Conservation (phyloP, 441 rosid species). For the Manihot esculenta region DNA sequence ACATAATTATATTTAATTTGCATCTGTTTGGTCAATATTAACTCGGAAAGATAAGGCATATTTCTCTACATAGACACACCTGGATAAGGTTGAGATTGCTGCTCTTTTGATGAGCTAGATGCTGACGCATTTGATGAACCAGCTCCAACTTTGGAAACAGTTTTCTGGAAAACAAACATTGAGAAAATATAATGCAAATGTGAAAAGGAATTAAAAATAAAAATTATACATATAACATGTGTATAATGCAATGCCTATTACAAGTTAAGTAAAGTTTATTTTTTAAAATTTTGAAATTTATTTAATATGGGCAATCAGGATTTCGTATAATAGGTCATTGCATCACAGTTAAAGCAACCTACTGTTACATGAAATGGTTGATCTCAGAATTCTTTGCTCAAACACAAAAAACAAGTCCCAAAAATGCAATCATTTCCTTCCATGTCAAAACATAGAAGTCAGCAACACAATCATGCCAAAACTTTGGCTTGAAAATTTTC, state of each 20-base stretch:
- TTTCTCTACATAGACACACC: slow-evolving; percentile 44
- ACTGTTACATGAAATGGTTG: not conserved
- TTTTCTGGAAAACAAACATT: slow-evolving; percentile 40
- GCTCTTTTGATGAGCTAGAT: slow-evolving; percentile 55
- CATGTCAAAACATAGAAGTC: slow-evolving; percentile 18
- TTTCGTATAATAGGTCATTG: not conserved
- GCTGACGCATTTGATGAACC: slow-evolving; percentile 49
- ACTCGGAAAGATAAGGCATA: not conserved
- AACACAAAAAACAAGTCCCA: slow-evolving; percentile 9
- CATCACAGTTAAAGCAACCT: slow-evolving; percentile 13
- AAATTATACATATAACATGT: not conserved
- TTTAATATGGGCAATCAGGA: not conserved
- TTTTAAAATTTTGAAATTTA: not conserved
- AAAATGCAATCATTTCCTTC: not conserved
- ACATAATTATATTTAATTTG: not conserved
- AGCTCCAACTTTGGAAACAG: slow-evolving; percentile 33
- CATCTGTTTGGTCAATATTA: not conserved
- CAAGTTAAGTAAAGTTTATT: not conserved
- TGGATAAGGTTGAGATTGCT: slow-evolving; percentile 47
- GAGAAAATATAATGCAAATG: not conserved
- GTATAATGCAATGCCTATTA: not conserved
- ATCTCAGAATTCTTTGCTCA: not conserved
- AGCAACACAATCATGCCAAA: not conserved
- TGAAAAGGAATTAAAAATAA: not conserved
- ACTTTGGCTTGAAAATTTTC: slow-evolving; percentile 16